Evolutionary conservation across 257 asterid genomes (phyloP).

Genomic region (Cordia subcordata): DNA sequence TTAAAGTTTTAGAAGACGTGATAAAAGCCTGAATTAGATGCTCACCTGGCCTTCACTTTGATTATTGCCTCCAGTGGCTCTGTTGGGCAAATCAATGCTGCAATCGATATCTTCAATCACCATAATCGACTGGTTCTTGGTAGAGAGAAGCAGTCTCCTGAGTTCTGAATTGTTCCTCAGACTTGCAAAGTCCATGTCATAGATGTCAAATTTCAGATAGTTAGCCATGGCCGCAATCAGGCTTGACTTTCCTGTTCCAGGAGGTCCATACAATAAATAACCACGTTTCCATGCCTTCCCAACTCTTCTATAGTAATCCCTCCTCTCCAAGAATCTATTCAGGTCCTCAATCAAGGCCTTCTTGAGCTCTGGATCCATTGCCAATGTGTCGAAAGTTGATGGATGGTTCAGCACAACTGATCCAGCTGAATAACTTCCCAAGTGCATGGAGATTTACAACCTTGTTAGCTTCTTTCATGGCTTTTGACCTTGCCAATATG

Average conservation of each 20-base stretch:
- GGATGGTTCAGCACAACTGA: conserved; percentile 30
- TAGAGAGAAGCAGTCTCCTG: conserved; percentile 10
- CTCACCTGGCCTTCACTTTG: conserved; percentile 14
- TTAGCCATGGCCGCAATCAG: conserved; percentile 32
- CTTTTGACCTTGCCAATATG: conserved; percentile 18
- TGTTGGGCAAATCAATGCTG: conserved; percentile 16
- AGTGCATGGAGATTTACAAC: conserved; percentile 16
- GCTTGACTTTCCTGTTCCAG: conserved; percentile 30
- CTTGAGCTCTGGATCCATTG: conserved; percentile 27
- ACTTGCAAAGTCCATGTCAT: conserved; percentile 24
- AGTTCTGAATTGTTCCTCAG: conserved; percentile 2
- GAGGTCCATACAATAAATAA: conserved; percentile 28
- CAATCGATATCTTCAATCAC: conserved; percentile 33
- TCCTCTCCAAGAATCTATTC: conserved; percentile 21
- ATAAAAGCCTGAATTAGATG: neutral
- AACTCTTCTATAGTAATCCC: conserved; percentile 23
- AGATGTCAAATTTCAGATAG: conserved; percentile 22
- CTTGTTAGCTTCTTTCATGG: conserved; percentile 17
- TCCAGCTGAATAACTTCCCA: conserved; percentile 5
- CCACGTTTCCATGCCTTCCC: conserved; percentile 37
- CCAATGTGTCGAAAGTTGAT: conserved; percentile 30
- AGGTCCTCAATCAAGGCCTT: conserved; percentile 20
- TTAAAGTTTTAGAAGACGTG: too few relatives aligned
- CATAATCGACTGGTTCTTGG: conserved; percentile 18
- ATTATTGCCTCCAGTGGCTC: conserved; percentile 1